These are phyloP conservation scores for Allium fistulosum DNA, from an alignment of 106 monocot species.

Conservation along the genomic window DNA sequence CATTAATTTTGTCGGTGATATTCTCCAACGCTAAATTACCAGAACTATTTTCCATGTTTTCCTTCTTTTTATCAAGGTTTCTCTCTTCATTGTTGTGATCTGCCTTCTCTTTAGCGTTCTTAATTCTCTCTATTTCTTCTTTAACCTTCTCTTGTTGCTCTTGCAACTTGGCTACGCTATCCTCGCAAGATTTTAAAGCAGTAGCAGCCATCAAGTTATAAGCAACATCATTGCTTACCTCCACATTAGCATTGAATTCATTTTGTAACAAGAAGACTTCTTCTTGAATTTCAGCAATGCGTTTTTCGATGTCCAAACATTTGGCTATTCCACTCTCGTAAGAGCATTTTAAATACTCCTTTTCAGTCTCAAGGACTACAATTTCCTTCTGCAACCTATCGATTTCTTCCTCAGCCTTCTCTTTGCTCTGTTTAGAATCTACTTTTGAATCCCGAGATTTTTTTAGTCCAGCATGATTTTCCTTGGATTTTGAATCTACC, in stretches of 20 bases:
- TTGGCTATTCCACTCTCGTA: constrained; percentile 44
- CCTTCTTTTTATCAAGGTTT: neutral
- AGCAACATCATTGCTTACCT: constrained; percentile 42
- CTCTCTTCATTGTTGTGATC: neutral
- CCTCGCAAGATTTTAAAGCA: constrained; percentile 41
- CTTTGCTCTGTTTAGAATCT: constrained; percentile 17
- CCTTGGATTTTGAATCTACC: constrained; percentile 18
- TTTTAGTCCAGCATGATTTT: constrained; percentile 9
- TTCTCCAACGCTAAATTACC: constrained; percentile 17
- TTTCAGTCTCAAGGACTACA: constrained; percentile 57
- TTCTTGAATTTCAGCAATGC: constrained; percentile 47
- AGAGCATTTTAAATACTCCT: constrained; percentile 57
- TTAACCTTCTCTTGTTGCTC: constrained; percentile 26
- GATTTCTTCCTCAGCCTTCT: constrained; percentile 46
- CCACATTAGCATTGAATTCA: constrained; percentile 24
- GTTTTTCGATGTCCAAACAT: constrained; percentile 45
- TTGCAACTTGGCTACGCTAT: constrained; percentile 24
- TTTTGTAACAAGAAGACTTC: constrained; percentile 35
- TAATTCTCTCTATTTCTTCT: constrained; percentile 18
- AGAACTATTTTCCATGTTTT: neutral
- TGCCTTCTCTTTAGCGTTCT: constrained; percentile 20
- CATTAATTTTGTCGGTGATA: constrained; percentile 24
- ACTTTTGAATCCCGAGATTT: constrained; percentile 7
- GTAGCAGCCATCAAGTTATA: constrained; percentile 34
- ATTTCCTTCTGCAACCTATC: constrained; percentile 56